Evolutionary conservation across 2,329 filamentous ascomycete genomes (phyloP).

Genomic region (Penicillium sp.): DNA sequence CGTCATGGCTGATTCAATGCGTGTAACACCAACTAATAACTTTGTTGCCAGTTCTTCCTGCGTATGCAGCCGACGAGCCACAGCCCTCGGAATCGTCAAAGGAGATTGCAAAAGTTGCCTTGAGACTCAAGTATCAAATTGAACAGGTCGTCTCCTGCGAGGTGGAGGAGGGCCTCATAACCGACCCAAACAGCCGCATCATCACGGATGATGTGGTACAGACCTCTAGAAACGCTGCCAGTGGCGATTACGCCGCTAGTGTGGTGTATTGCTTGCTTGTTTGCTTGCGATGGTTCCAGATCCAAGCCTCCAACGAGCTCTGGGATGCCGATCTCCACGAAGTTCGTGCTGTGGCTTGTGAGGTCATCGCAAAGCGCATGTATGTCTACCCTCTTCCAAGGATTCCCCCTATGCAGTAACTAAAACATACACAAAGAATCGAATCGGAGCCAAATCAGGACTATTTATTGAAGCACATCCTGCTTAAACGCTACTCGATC

Average conservation of each 20-base stretch:
- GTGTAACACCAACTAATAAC: slow-evolving; percentile 15
- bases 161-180: slow-evolving; percentile 75
- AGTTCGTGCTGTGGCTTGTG: slow-evolving; percentile 79
- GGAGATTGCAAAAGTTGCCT: slow-evolving; percentile 85
- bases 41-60: slow-evolving; percentile 45
- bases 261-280: slow-evolving; percentile 84
- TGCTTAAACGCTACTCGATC: slow-evolving; percentile 88
- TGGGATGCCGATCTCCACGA: slow-evolving; percentile 90
- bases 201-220: slow-evolving; percentile 79
- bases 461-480: slow-evolving; percentile 77
- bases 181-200: slow-evolving; percentile 78
- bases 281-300: slow-evolving; percentile 74
- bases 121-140: slow-evolving; percentile 88
- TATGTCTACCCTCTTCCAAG: slow-evolving; percentile 27
- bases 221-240: slow-evolving; percentile 81
- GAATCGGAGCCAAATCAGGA: slow-evolving; percentile 78
- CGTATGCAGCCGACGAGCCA: slow-evolving; percentile 41
- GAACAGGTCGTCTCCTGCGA: slow-evolving; percentile 91
- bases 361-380: slow-evolving; percentile 84
- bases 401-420: background rate
- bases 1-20: slow-evolving; percentile 26
- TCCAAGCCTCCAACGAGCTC: slow-evolving; percentile 77
- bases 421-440: slow-evolving; percentile 61
- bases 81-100: slow-evolving; percentile 71
- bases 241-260: slow-evolving; percentile 72